Base-by-base conservation (phyloP, 768 basidiomycete species). In the Suillus subluteus region DNA sequence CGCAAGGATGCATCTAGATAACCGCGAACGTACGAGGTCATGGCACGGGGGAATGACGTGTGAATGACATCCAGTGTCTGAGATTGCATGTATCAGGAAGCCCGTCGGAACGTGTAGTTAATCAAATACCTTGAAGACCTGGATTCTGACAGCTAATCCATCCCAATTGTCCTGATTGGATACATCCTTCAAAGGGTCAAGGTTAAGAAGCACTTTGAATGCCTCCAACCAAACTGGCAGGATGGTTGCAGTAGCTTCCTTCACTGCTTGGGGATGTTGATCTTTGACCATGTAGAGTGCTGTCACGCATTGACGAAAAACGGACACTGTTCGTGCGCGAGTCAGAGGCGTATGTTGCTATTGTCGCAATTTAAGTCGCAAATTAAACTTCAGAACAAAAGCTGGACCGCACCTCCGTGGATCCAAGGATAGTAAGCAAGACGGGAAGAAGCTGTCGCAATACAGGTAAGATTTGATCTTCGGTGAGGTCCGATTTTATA, bases 201-300 rank as follows among this genome's bases (percentile, higher is more conserved):
- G 76, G 62, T 79, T 82, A 30, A 98, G 81, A 16, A 98, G 82
- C 18, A 88, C 87, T 68, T 87, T 88, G 82, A 98, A 95, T 0
- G 94, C 93, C 44, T 91, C 90, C n/a, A 98, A 79, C 98, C 98
- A 99, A 18, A 89, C 83, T 1, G 96, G 94, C 7, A 97, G 86
- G 50, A 98, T 88, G 54, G 87, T 85, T 32, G 86, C 88, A 41
- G 87, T 86, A 0, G 95, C 95, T 69, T 93, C 90, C 72, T 92
- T 92, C 44, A 94, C 93, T 0, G 92, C 87, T 65, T 91, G 88
- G 0, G 96, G 94, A 71, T 96, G 91, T 70, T 95, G 91, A 43
- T 95, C 95, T 75, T 96, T 95, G 65, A 99, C 95, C 89, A 96
- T 98, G 78, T 92, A 96, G 21, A 99, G 83, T 6, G 95, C 91